Conservation (phyloP, 2,329 filamentous ascomycete genomes). For the Rutstroemia sydowiana region DNA sequence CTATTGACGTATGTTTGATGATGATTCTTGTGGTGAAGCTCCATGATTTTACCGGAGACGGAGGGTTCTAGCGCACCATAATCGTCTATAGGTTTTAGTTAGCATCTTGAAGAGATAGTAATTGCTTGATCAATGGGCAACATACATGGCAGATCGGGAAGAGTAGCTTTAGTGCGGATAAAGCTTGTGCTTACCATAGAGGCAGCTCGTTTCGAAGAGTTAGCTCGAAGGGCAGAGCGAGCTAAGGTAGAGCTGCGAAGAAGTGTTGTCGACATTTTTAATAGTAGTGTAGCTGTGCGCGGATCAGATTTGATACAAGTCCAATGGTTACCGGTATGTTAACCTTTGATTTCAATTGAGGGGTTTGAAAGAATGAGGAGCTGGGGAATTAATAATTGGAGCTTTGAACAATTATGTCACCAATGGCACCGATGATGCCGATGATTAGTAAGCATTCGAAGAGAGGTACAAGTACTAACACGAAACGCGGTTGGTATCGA, state of each 20-base stretch:
- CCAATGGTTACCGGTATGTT: slow-evolving; percentile 7
- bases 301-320: no score
- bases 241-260: slow-evolving; percentile 61
- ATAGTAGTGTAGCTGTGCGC: slow-evolving; percentile 10
- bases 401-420: slow-evolving; percentile 7
- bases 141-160: slow-evolving; percentile 79
- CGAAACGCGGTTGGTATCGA: no score
- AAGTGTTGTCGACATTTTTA: slow-evolving; percentile 65
- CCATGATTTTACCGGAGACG: slow-evolving; percentile 90
- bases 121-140: background rate
- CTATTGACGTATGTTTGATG: slow-evolving; percentile 90
- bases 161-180: slow-evolving; percentile 79
- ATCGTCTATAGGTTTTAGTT: slow-evolving; percentile 57
- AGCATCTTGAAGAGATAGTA: background rate
- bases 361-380: slow-evolving; percentile 2
- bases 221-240: slow-evolving; percentile 64
- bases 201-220: slow-evolving; percentile 56
- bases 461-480: no score
- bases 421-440: background rate
- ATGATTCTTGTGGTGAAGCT: slow-evolving; percentile 90
- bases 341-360: slow-evolving; percentile 5
- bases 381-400: background rate
- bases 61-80: slow-evolving; percentile 85
- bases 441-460: slow-evolving; percentile 2
- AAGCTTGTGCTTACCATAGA: slow-evolving; percentile 67